Base-by-base conservation (phyloP, 2,329 filamentous ascomycete species). In the Chrysoporthe austroafricana region DNA sequence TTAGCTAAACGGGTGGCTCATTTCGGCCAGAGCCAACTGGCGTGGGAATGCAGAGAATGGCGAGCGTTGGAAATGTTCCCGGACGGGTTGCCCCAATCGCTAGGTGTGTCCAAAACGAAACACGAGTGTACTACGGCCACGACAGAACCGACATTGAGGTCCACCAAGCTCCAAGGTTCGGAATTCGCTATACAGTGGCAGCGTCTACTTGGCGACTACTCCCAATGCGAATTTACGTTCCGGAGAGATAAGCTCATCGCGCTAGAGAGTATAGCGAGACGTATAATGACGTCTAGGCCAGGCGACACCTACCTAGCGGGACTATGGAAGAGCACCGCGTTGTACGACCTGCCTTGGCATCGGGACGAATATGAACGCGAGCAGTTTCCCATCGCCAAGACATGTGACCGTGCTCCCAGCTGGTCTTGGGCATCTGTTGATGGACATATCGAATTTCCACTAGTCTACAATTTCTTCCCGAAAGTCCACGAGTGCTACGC, bases 21-120 rank as follows among this genome's bases (percentile, higher is more conserved):
- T 48, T 48, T 48, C n/a, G 46, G 46, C 8, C 46, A 50, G 48
- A 50, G n/a, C 48, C 48, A 50, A 50, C 18, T 50, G 48, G 48
- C 48, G n/a, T 50, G 48, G 48, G 48, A 50, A 50, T 50, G 48
- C 48, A 50, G 48, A 50, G 48, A 50, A 50, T 50, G 48, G 48
- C 48, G 48, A 50, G 48, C 48, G n/a, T 26, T 50, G 21, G 48
- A 50, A 16, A 50, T 50, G n/a, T 50, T 50, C 48, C 48, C 48
- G 8, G 48, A 26, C 48, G 48, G 48, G 11, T 26, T 50, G 14
- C 48, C 48, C 48, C 48, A 8, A 26, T 13, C n/a, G n/a, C n/a
- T 50, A 50, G 48, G n/a, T 50, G 48, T 13, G 21, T 26, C 48
- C 48, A n/a, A 50, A 50, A 50, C n/a, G n/a, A 50, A 50, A 50